These are phyloP conservation scores for Populus ilicifolia DNA, from an alignment of 345 rosid genomes.

Conservation along the genomic window DNA sequence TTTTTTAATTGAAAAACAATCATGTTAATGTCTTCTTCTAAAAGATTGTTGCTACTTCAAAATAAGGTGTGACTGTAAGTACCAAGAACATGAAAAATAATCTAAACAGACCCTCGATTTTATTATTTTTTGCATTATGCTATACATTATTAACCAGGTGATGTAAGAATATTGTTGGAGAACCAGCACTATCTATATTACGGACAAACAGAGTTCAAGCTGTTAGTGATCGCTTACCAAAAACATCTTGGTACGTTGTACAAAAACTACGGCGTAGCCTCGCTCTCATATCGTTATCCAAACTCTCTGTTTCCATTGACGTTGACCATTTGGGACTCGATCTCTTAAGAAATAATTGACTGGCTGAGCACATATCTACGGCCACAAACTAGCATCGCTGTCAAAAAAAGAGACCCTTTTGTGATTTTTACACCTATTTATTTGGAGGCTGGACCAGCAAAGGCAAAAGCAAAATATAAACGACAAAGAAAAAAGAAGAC, in stretches of 20 bases:
- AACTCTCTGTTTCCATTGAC: neutral
- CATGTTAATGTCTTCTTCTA: neutral
- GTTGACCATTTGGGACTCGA: neutral
- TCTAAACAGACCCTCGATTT: too few species aligned
- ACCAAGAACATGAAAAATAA: too few species aligned
- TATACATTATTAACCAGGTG: too few species aligned
- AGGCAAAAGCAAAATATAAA: neutral
- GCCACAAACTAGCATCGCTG: neutral
- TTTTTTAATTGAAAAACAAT: neutral
- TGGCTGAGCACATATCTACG: neutral
- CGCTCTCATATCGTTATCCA: neutral
- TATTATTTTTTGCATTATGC: too few species aligned
- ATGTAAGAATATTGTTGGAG: too few species aligned
- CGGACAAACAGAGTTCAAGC: neutral
- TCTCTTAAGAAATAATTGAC: neutral
- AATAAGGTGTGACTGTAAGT: too few species aligned
- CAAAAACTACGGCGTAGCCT: neutral
- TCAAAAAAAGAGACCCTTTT: neutral
- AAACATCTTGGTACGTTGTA: too few species aligned
- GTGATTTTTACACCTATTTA: neutral
- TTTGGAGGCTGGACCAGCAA: neutral
- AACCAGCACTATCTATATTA: neutral
- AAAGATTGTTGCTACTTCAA: neutral
- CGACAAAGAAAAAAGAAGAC: neutral
- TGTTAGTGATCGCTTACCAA: neutral